Conservation (phyloP, 371 early-diverging fungal genomes). For the Lichtheimia corymbifera region DNA sequence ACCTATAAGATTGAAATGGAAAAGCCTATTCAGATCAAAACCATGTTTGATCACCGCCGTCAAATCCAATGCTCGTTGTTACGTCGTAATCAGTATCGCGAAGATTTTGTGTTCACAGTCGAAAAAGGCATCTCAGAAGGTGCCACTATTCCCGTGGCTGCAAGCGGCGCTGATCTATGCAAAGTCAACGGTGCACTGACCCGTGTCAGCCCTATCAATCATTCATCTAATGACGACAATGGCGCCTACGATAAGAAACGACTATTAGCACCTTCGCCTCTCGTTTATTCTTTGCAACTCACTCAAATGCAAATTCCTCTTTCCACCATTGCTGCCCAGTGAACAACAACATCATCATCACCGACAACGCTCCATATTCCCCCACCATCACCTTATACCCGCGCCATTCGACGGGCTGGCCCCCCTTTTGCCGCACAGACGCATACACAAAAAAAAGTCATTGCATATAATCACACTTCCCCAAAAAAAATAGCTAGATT, state of each 20-base stretch:
- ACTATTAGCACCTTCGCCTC: slow-evolving; percentile 32
- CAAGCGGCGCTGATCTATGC: slow-evolving; percentile 32
- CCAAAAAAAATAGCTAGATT: no score
- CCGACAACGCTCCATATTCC: neutral
- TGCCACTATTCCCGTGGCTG: slow-evolving; percentile 25
- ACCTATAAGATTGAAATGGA: slow-evolving; percentile 37
- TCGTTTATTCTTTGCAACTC: slow-evolving; percentile 44
- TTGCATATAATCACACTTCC: neutral
- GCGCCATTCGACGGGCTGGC: neutral
- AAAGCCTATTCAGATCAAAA: slow-evolving; percentile 41
- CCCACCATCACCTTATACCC: no score
- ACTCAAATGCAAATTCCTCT: slow-evolving; percentile 45
- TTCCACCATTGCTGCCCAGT: slow-evolving; percentile 39
- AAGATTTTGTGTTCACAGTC: slow-evolving; percentile 36
- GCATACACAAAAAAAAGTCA: slow-evolving; percentile 3
- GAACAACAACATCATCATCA: neutral
- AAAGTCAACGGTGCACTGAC: slow-evolving; percentile 41
- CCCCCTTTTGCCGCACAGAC: neutral
- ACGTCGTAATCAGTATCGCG: slow-evolving; percentile 21
- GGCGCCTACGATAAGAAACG: slow-evolving; percentile 13
- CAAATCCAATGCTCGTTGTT: slow-evolving; percentile 43
- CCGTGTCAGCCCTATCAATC: slow-evolving; percentile 12
- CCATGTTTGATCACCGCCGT: slow-evolving; percentile 49
- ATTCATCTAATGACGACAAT: neutral
- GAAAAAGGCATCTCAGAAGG: slow-evolving; percentile 47